Percentiles rank a stretch among this genome's conserved stretches.
phyloP scores from a whole-genome alignment of 805 yeast species.

The Nakazawaea molendinolei region DNA sequence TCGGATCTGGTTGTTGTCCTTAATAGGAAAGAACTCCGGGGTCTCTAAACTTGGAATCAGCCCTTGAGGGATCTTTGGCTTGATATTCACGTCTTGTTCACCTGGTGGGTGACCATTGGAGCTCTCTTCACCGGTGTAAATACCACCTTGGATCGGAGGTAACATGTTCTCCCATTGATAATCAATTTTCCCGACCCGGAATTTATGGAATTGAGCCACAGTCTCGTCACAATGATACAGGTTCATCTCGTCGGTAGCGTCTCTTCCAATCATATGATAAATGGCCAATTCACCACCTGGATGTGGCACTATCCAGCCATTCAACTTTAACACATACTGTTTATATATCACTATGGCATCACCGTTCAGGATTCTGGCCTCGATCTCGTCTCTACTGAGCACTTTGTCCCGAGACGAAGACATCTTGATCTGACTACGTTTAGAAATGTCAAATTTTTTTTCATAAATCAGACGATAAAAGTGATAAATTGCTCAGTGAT shows the following conservation, averaged over 20 bases:
- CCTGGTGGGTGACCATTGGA: conserved; percentile 27
- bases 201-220: conserved; percentile 40
- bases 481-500: too few relatives aligned
- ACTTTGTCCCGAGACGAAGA: conserved; percentile 1
- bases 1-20: conserved; percentile 25
- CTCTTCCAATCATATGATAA: conserved; percentile 78
- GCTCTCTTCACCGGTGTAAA: conserved; percentile 27
- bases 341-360: conserved; percentile 64
- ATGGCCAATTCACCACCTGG: conserved; percentile 91
- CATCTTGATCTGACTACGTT: too few relatives aligned
- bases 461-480: too few relatives aligned
- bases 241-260: conserved; percentile 86
- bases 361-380: conserved; percentile 58
- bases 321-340: conserved; percentile 53
- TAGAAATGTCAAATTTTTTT: too few relatives aligned
- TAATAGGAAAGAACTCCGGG: conserved; percentile 28
- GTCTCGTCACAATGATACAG: conserved; percentile 72
- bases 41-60: conserved; percentile 33
- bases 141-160: conserved; percentile 88
- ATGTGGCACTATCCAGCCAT: conserved; percentile 65
- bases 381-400: conserved; percentile 37
- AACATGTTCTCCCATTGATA: conserved; percentile 64
- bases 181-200: conserved; percentile 60
- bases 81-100: conserved; percentile 32
- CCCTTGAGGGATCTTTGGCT: conserved; percentile 48